Percentiles rank a stretch among this genome's conserved stretches.
Conservation (phyloP, 2,329 filamentous ascomycete genomes). For the Alternaria longipes region DNA sequence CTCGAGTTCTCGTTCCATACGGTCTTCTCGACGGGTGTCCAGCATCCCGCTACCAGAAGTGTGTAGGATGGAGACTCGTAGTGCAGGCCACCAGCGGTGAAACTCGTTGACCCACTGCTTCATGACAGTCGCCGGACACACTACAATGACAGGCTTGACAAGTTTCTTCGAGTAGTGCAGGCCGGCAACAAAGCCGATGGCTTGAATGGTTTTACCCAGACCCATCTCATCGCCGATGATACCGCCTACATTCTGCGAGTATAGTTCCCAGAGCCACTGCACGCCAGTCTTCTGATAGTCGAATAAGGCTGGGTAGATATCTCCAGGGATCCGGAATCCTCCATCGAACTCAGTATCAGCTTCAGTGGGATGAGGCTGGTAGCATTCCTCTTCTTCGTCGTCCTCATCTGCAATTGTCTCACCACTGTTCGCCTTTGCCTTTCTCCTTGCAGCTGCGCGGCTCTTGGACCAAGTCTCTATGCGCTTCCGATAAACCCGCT, state of each 20-base stretch:
- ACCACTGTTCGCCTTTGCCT: conserved; percentile 51
- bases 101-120: conserved; percentile 99
- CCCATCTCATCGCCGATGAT: conserved; percentile 99
- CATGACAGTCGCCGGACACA: conserved; percentile 93
- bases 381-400: conserved; percentile 73
- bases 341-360: conserved; percentile 79
- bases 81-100: conserved; percentile 98
- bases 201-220: conserved; percentile 89
- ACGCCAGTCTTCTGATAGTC: conserved; percentile 98
- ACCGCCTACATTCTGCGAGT: conserved; percentile 87
- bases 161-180: conserved; percentile 91
- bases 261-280: conserved; percentile 93
- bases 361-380: conserved; percentile 83
- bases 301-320: conserved; percentile 91
- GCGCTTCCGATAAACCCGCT: conserved; percentile 78
- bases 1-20: conserved; percentile 70
- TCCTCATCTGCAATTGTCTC: conserved; percentile 42
- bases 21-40: conserved; percentile 71
- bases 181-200: conserved; percentile 84
- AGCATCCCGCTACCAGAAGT: conserved; percentile 97
- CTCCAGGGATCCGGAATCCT: conserved; percentile 83
- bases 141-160: conserved; percentile 84
- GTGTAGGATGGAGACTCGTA: conserved; percentile 93
- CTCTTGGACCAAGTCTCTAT: conserved; percentile 77
- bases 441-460: conserved; percentile 67